These are phyloP conservation scores for Synchytrium microbalum DNA, from an alignment of 371 early-diverging fungal species.

Conservation along the genomic window DNA sequence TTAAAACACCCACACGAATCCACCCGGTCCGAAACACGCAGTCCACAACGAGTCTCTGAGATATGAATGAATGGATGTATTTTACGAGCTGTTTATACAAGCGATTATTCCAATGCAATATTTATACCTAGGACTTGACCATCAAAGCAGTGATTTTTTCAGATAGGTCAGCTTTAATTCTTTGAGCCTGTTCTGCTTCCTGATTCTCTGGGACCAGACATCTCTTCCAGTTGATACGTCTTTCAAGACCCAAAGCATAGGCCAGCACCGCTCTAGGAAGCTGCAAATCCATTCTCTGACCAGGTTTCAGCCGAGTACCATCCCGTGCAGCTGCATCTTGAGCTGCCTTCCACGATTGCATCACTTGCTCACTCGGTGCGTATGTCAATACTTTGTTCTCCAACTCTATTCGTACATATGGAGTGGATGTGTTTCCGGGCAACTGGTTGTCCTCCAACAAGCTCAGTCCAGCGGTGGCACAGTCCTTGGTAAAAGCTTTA, in stretches of 20 bases:
- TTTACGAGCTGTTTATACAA: too few relatives aligned
- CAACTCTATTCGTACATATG: conserved; percentile 59
- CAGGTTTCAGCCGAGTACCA: conserved; percentile 14
- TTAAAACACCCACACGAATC: too few relatives aligned
- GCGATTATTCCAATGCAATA: too few relatives aligned
- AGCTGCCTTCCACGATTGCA: conserved; percentile 17
- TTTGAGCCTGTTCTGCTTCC: conserved; percentile 34
- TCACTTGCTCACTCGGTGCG: conserved; percentile 17
- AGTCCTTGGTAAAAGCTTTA: conserved; percentile 28
- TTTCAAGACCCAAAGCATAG: conserved; percentile 47
- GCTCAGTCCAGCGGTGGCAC: conserved; percentile 27
- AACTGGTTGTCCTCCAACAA: conserved; percentile 27
- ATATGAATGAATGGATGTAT: too few relatives aligned
- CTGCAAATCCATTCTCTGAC: conserved; percentile 46
- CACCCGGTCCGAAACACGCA: too few relatives aligned
- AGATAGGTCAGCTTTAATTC: neutral
- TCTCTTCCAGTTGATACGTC: conserved; percentile 66
- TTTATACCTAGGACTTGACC: too few relatives aligned
- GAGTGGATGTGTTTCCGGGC: conserved; percentile 40
- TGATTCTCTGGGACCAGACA: conserved; percentile 52
- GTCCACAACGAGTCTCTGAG: too few relatives aligned
- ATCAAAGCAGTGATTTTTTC: neutral
- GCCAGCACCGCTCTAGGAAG: conserved; percentile 60
- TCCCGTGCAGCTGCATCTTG: conserved; percentile 6
- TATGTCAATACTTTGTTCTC: conserved; percentile 43